Evolutionary conservation across 805 yeast genomes (phyloP).

Genomic region (Cyberlindnera subsufficiens): DNA sequence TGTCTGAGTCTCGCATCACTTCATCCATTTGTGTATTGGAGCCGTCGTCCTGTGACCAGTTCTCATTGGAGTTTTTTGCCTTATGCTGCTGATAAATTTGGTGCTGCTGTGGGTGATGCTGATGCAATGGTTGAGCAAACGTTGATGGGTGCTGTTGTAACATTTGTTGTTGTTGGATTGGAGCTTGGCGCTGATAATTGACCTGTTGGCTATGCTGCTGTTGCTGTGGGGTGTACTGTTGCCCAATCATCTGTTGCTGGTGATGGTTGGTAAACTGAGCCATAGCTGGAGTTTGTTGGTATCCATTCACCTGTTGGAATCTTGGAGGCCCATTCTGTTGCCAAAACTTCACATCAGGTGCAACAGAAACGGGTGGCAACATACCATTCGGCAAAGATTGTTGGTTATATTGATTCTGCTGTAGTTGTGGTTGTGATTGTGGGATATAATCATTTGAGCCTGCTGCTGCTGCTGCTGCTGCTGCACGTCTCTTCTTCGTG

Average conservation of each 20-base stretch:
- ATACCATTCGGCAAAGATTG: constrained; percentile 4
- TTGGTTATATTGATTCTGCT: constrained; percentile 5
- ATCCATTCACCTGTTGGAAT: background rate
- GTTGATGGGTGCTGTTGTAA: too few relatives aligned
- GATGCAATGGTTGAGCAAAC: constrained; percentile 2
- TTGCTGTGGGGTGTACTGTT: constrained; percentile 5
- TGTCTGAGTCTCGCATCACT: constrained; percentile 31
- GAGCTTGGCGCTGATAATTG: constrained; percentile 1
- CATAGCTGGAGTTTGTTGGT: background rate
- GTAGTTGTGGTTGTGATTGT: constrained; percentile 1
- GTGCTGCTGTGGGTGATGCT: constrained; percentile 15
- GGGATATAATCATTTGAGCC: background rate
- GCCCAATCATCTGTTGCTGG: background rate
- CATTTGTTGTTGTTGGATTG: background rate
- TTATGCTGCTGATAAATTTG: constrained; percentile 20
- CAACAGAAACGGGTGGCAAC: background rate
- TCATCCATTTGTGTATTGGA: constrained; percentile 24
- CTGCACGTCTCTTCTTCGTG: constrained; percentile 21
- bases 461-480: constrained; percentile 20
- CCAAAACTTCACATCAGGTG: constrained; percentile 7
- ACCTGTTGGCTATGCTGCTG: constrained; percentile 11
- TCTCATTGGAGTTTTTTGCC: constrained; percentile 21
- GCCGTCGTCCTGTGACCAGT: constrained; percentile 29
- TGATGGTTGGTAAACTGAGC: background rate
- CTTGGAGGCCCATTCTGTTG: constrained; percentile 4